Conservation (phyloP, 1,139 yeast genomes). For the Williopsis jadinii region DNA sequence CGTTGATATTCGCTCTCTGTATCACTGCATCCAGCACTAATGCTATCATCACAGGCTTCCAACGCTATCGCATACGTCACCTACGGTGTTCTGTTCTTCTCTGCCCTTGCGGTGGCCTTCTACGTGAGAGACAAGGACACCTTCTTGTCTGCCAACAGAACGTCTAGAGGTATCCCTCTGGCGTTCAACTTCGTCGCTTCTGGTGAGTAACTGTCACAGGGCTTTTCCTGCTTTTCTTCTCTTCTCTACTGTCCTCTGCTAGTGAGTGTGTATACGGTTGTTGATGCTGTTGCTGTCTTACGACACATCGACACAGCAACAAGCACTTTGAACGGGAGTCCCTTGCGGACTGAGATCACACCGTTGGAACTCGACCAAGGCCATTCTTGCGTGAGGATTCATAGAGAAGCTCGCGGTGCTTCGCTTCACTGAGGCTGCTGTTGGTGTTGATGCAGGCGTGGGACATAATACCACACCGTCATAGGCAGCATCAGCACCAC, state of each 20-base stretch:
- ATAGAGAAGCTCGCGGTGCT: no score
- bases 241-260: background rate
- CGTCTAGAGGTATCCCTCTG: conserved; percentile 74
- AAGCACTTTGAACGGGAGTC: conserved; percentile 1
- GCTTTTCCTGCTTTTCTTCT: background rate
- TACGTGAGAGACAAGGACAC: conserved; percentile 40
- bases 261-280: no score
- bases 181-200: conserved; percentile 85
- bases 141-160: conserved; percentile 71
- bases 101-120: conserved; percentile 55
- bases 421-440: no score
- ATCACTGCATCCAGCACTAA: no score
- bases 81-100: conserved; percentile 56
- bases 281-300: no score
- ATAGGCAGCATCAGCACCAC: no score
- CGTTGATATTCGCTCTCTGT: no score
- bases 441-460: no score
- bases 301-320: background rate
- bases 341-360: conserved; percentile 54
- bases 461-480: no score
- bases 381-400: conserved; percentile 83
- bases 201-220: conserved; percentile 45
- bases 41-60: conserved; percentile 43
- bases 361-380: conserved; percentile 86
- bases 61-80: conserved; percentile 76